Evolutionary conservation across 352 stramenopile genomes (phyloP), one percentile per base, ranked within the genome.

Genomic region (Phytophthora ramorum): DNA sequence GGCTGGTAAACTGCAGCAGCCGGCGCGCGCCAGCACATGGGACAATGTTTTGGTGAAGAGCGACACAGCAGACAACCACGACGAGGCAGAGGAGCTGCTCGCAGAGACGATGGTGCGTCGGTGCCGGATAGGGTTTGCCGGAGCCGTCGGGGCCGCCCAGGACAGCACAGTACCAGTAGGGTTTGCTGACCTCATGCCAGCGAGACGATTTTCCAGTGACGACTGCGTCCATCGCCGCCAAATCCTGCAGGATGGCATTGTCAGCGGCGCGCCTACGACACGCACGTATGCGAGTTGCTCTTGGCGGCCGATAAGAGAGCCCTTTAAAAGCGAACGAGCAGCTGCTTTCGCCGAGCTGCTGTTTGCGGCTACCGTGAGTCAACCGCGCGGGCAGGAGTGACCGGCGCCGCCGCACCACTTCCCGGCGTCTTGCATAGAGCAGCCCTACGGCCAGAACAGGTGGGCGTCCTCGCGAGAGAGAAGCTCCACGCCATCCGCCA

Each of bases 371-470:
- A 20, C 6, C 24, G 26, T 71, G 61, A 75, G 61, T 71, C 67
- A 75, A 55, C 30, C n/a, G 9, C 13, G 28, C 53, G 28, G 32
- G 45, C 47, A 28, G 30, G 35, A 46, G 32, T 44, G 30, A 46
- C 37, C 20, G 19, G 22, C 43, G 52, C 37, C 41, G 30, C 34
- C 32, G 56, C 63, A 64, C 46, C 59, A 55, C 58, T 65, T 65
- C 46, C 53, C 50, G 20, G 13, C 9, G 52, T 16, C 32, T 47
- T 73, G 45, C 63, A 76, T 76, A 73, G 63, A 73, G 63, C 46
- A 70, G 69, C 58, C 63, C 49, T 2, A 65, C 56, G 54, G 69
- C 48, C 64, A 73, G 52, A 70, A 76, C 68, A 73, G 47, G 43
- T 69, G 63, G 62, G 26, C 26, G 26, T 32, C 26, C 50, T 53